Evolutionary conservation across 2,329 filamentous ascomycete genomes (phyloP), one percentile per base, ranked within the genome.

Genomic region (Aspergillus sp.): DNA sequence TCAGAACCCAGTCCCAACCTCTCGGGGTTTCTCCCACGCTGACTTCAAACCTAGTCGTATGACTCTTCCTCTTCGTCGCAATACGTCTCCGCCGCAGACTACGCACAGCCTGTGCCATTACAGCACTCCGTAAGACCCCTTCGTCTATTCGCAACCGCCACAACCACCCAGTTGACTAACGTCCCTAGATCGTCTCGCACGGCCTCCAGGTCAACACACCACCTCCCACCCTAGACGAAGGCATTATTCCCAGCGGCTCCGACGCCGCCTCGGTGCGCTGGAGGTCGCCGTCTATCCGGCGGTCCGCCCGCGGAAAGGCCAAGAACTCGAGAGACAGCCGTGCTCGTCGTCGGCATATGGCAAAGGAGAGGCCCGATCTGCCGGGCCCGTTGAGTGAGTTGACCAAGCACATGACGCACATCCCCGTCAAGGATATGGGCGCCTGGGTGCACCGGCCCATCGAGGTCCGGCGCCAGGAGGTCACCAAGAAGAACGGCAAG

Each of bases 391-490:
- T 71, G 45, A 70, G 67, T 44, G 53, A 64, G 34, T 23, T 67
- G 25, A 67, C 66, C 13, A 58, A 59, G 41, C 49, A 78, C 48
- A 68, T 77, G 66, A 52, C 49, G 3, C 58, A 72, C 50, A 79
- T 91, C 36, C 81, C 83, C 0, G 78, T 95, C 45, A 82, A 83
- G 47, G 87, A 97, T 70, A 96, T 97, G 75, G 84, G 87, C 48
- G 78, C 79, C 21, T 96, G 88, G 78, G 91, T 95, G 32, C 84
- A 87, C 63, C 83, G 93, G 47, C 78, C 88, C 9, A 73, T 78
- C 2, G 86, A 89, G 52, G 80, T 80, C 5, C 83, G 93, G 52
- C 78, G 78, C 45, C 74, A 77, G 50, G 91, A 96, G 69, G 85
- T 88, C 9, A 81, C 84, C 41, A 81, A 83, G 62, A 90, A 86